Evolutionary conservation across 2,329 filamentous ascomycete species (phyloP), one percentile per base, ranked within the genome.

Genomic region (Ophiocordyceps camponoti-rufipedis): DNA sequence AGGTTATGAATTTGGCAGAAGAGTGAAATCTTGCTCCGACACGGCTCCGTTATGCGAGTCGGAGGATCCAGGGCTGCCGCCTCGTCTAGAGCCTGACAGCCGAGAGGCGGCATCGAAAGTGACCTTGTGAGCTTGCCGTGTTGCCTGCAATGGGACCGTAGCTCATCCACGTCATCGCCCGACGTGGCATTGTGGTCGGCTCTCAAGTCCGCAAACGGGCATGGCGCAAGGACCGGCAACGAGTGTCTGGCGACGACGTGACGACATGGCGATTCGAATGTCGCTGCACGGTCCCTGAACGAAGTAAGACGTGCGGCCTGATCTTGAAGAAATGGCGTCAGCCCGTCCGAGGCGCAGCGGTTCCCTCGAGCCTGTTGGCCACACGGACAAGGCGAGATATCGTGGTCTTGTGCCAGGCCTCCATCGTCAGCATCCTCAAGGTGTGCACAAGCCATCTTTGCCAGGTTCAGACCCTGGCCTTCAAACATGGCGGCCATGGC

Each of bases 401-500:
- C 13, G n/a, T 39, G 35, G 3, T 39, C n/a, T 39, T 11, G n/a
- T 16, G 10, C 10, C n/a, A 9, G n/a, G 35, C 6, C 16, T n/a
- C 35, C n/a, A n/a, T 39, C 35, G 10, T 39, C 16, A 16, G 41
- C 33, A 16, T 16, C 28, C 38, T 28, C 42, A 19, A 12, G 10
- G 19, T 13, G 28, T 16, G 33, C n/a, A 39, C 35, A 39, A 7
- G 35, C 16, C 19, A 29, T n/a, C 28, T 18, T 38, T 38, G 28
- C 12, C 12, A 12, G 38, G 31, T 19, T 42, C 39, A 33, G 29
- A 8, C 51, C 48, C 13, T 53, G 52, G 8, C 52, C 63, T 49
- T 75, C 69, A 53, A 74, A 74, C 53, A 66, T 62, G 33, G 71
- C 71, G 4, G 71, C 65, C 61, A 75, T 72, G 2, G 68, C 69